A percentile compares a stretch with the other conserved stretches of the same genome.
Conservation (phyloP, 345 rosid genomes). For the Eutrema heterophyllum region DNA sequence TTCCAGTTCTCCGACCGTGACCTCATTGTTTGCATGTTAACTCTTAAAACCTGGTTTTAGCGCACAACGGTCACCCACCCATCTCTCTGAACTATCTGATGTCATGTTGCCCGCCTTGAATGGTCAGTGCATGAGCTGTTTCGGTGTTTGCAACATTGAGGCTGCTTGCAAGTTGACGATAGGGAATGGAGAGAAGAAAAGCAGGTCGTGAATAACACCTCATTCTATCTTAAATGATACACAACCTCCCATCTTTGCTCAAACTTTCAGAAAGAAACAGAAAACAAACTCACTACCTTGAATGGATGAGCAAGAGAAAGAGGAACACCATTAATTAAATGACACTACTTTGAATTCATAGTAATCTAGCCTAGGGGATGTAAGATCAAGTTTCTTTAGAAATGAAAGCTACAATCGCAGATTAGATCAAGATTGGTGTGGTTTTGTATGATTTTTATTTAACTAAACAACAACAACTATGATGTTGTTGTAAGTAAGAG, state of each 20-base stretch:
- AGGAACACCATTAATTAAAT: no score
- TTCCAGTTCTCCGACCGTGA: conserved; percentile 75
- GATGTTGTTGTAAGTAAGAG: conserved; percentile 72
- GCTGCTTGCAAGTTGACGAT: conserved; percentile 76
- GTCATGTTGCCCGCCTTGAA: conserved; percentile 41
- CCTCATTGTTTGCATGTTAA: conserved; percentile 85
- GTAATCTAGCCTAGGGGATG: no score
- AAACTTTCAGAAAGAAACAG: background rate
- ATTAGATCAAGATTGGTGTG: no score
- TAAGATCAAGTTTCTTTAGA: no score
- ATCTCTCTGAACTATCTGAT: conserved; percentile 76
- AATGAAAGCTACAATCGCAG: no score
- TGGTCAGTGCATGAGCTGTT: conserved; percentile 46
- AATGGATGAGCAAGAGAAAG: background rate
- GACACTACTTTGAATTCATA: no score
- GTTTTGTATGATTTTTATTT: no score
- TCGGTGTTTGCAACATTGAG: conserved; percentile 60
- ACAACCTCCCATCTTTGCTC: background rate
- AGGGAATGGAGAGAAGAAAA: no score
- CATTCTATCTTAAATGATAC: no score
- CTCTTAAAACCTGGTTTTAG: conserved; percentile 79
- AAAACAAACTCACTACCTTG: background rate
- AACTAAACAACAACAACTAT: no score
- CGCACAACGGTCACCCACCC: conserved; percentile 90
- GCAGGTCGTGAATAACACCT: no score